Percentiles rank a stretch among this genome's conserved stretches.
These are phyloP conservation scores for Talaromyces amestolkiae DNA, from an alignment of 2,329 filamentous ascomycete genomes.

Conservation along the genomic window DNA sequence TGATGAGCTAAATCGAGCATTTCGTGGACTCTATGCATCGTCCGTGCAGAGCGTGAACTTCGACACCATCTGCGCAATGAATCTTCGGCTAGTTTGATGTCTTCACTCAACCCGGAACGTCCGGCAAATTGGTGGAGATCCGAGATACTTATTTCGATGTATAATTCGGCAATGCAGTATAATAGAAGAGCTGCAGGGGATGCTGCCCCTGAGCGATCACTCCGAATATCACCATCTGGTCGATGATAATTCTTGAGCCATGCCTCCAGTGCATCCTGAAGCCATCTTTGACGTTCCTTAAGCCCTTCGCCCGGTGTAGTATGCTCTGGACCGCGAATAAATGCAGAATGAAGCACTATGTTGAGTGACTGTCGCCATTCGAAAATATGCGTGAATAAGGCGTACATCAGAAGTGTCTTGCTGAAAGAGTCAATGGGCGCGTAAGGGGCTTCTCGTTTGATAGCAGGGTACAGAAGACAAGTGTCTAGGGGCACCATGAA, in stretches of 20 bases:
- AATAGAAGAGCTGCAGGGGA: not conserved
- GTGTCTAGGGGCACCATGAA: constrained; percentile 21
- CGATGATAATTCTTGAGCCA: constrained; percentile 17
- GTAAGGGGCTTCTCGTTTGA: constrained; percentile 16
- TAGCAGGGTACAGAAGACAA: constrained; percentile 18
- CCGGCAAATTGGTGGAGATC: constrained; percentile 12
- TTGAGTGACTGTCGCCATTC: constrained; percentile 19
- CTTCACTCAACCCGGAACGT: constrained; percentile 15
- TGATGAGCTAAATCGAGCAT: constrained; percentile 15
- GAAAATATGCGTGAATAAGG: constrained; percentile 19
- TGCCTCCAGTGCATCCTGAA: constrained; percentile 12
- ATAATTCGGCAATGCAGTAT: not conserved
- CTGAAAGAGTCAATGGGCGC: constrained; percentile 18
- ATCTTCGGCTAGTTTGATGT: constrained; percentile 18
- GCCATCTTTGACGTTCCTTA: constrained; percentile 15
- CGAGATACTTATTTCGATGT: not conserved
- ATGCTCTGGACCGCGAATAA: constrained; percentile 16
- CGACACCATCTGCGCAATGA: constrained; percentile 18
- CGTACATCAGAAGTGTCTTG: constrained; percentile 18
- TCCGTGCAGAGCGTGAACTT: constrained; percentile 8
- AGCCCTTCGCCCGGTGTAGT: constrained; percentile 15
- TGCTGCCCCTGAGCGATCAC: not conserved
- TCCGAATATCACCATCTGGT: not conserved
- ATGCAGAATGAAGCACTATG: constrained; percentile 18
- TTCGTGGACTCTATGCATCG: constrained; percentile 14